Conservation (phyloP, 345 rosid species). For the Schrenkiella parvula region DNA sequence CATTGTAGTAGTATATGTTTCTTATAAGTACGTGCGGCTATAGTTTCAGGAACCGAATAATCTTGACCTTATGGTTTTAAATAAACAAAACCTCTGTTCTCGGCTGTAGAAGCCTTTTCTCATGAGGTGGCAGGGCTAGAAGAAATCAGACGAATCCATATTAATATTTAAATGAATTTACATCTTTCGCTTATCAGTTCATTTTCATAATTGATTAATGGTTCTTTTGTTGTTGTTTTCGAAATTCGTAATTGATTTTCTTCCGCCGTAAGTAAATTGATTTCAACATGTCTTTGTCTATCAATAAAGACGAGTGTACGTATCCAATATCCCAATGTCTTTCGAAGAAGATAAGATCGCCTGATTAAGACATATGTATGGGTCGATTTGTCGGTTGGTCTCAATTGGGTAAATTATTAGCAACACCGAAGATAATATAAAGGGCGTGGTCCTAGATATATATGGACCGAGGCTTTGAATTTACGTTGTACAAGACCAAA, state of each 20-base stretch:
- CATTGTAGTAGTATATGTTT: neutral
- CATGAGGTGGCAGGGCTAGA: neutral
- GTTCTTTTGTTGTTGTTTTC: neutral
- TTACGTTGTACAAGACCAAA: slow-evolving; percentile 16
- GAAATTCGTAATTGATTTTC: neutral
- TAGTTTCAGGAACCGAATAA: neutral
- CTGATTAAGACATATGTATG: neutral
- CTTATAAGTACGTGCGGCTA: neutral
- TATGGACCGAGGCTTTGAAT: slow-evolving; percentile 21
- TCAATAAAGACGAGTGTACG: neutral
- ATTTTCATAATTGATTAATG: neutral
- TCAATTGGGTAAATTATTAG: neutral
- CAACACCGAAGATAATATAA: neutral
- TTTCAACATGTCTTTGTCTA: neutral
- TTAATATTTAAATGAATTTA: too few species aligned
- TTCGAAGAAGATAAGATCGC: neutral
- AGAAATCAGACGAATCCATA: neutral
- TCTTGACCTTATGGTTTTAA: neutral
- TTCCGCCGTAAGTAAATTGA: neutral
- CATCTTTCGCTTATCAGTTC: neutral
- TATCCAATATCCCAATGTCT: neutral
- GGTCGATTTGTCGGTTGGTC: neutral
- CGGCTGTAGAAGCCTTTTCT: neutral
- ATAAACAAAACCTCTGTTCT: neutral
- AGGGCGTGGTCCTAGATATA: slow-evolving; percentile 13